Conservation (phyloP, 495 filamentous ascomycete species). For the Hypoxylon fuscum region DNA sequence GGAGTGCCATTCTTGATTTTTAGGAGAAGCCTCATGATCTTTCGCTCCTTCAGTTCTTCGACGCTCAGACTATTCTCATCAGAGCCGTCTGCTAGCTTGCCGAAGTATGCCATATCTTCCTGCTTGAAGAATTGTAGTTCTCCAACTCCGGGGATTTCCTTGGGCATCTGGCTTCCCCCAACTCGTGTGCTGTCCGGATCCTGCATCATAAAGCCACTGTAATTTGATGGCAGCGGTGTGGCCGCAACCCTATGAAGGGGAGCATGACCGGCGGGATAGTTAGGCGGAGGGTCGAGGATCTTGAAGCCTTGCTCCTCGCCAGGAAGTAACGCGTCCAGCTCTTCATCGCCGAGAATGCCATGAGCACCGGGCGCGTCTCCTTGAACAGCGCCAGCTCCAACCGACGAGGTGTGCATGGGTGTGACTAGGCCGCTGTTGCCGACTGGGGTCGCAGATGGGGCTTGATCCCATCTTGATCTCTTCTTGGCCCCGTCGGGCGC, state of each 20-base stretch:
- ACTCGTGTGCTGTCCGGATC: slow-evolving; percentile 83
- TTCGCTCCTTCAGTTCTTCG: slow-evolving; percentile 96
- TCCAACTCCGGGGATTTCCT: slow-evolving; percentile 96
- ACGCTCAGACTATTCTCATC: slow-evolving; percentile 92
- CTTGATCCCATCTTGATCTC: slow-evolving; percentile 90
- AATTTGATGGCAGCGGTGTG: slow-evolving; percentile 72
- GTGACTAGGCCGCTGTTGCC: slow-evolving; percentile 84
- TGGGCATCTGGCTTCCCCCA: slow-evolving; percentile 91
- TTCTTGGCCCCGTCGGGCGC: slow-evolving; percentile 67
- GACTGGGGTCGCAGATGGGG: slow-evolving; percentile 83
- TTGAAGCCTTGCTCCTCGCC: slow-evolving; percentile 83
- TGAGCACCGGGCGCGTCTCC: slow-evolving; percentile 83
- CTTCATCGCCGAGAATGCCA: slow-evolving; percentile 87
- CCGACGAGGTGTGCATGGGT: slow-evolving; percentile 78
- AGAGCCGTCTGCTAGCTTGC: slow-evolving; percentile 93
- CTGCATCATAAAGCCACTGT: slow-evolving; percentile 94
- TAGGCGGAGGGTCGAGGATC: slow-evolving; percentile 89
- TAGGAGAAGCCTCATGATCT: slow-evolving; percentile 95
- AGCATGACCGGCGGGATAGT: slow-evolving; percentile 85
- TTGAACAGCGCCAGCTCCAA: slow-evolving; percentile 67
- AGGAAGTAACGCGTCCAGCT: slow-evolving; percentile 91
- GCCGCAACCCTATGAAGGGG: slow-evolving; percentile 79
- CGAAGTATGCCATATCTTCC: slow-evolving; percentile 99
- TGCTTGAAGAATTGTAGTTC: slow-evolving; percentile 99
- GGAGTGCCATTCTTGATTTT: slow-evolving; percentile 99